A percentile compares a stretch with the other conserved stretches of the same genome.
Evolutionary conservation across 1,284 basidiomycete species (phyloP).

Genomic region (Apiotrichum gamsii): DNA sequence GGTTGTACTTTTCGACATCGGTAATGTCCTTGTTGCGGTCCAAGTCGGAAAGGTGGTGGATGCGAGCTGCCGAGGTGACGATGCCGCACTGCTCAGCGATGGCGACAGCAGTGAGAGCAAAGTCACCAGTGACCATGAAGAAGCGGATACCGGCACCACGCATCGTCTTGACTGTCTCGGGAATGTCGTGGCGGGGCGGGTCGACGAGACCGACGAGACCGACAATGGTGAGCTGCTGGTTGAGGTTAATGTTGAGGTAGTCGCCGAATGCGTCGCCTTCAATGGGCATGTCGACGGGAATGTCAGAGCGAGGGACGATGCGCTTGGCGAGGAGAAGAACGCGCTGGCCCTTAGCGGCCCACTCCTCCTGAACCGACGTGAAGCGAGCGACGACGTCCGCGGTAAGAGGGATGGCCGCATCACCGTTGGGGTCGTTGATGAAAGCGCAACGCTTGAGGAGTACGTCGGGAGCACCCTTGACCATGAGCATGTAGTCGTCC

Average conservation of each 20-base stretch:
- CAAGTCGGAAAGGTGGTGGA: slow-evolving; percentile 43
- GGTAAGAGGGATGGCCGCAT: slow-evolving; percentile 46
- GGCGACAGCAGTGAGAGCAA: slow-evolving; percentile 50
- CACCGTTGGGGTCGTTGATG: slow-evolving; percentile 47
- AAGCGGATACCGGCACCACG: slow-evolving; percentile 60
- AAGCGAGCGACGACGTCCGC: slow-evolving; percentile 35
- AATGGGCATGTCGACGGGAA: slow-evolving; percentile 23
- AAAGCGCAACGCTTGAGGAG: slow-evolving; percentile 52
- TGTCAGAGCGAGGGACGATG: slow-evolving; percentile 21
- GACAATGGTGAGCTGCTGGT: slow-evolving; percentile 54
- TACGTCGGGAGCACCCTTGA: slow-evolving; percentile 59
- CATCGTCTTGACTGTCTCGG: slow-evolving; percentile 52
- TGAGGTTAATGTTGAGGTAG: slow-evolving; percentile 35
- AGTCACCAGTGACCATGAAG: slow-evolving; percentile 64
- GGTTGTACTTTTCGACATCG: slow-evolving; percentile 23
- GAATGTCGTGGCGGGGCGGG: slow-evolving; percentile 58
- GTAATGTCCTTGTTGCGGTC: slow-evolving; percentile 22
- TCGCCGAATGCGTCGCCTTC: slow-evolving; percentile 45
- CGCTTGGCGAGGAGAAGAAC: slow-evolving; percentile 53
- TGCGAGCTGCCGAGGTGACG: slow-evolving; percentile 49
- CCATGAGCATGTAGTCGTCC: slow-evolving; percentile 47
- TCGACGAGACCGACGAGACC: slow-evolving; percentile 62
- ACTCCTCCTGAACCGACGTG: slow-evolving; percentile 49
- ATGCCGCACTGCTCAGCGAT: slow-evolving; percentile 61
- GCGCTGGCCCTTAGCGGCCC: slow-evolving; percentile 58